Conservation (phyloP, 1,284 basidiomycete species). For the Filobasidium uniguttulatum region DNA sequence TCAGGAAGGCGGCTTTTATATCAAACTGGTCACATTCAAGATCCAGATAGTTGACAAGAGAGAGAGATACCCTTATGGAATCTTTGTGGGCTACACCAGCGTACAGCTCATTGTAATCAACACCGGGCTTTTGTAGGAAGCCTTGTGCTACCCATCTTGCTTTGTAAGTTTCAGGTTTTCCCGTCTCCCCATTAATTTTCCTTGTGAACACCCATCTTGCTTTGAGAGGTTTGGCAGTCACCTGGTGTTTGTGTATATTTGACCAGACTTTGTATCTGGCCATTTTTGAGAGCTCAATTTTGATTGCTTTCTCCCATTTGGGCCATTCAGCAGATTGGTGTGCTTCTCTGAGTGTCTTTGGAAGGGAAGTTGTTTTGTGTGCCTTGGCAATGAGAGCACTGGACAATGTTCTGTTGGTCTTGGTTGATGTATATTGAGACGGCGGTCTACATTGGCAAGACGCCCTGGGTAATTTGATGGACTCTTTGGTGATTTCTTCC, state of each 20-base stretch:
- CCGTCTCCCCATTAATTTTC: slow-evolving; percentile 10
- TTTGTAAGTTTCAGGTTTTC: slow-evolving; percentile 22
- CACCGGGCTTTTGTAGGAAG: slow-evolving; percentile 31
- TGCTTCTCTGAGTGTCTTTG: background rate
- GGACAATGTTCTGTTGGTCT: too few species aligned
- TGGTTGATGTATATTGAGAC: too few species aligned
- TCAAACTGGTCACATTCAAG: slow-evolving; percentile 40
- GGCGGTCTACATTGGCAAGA: too few species aligned
- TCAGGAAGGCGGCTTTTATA: slow-evolving; percentile 41
- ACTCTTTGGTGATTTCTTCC: too few species aligned
- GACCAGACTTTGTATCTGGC: slow-evolving; percentile 18
- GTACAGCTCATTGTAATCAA: slow-evolving; percentile 38
- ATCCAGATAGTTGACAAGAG: slow-evolving; percentile 33
- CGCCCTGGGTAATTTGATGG: too few species aligned
- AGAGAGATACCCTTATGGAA: slow-evolving; percentile 33
- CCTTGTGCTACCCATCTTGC: slow-evolving; percentile 22
- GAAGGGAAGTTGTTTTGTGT: background rate
- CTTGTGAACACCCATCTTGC: slow-evolving; percentile 10
- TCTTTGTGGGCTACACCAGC: slow-evolving; percentile 37
- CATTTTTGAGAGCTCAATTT: slow-evolving; percentile 17
- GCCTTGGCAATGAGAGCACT: too few species aligned
- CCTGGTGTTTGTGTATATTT: background rate
- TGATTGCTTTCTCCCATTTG: slow-evolving; percentile 15
- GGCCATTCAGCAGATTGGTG: background rate
- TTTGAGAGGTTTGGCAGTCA: background rate